phyloP scores from a whole-genome alignment of 2,329 filamentous ascomycete species.

The Tolypocladium endophyticum region DNA sequence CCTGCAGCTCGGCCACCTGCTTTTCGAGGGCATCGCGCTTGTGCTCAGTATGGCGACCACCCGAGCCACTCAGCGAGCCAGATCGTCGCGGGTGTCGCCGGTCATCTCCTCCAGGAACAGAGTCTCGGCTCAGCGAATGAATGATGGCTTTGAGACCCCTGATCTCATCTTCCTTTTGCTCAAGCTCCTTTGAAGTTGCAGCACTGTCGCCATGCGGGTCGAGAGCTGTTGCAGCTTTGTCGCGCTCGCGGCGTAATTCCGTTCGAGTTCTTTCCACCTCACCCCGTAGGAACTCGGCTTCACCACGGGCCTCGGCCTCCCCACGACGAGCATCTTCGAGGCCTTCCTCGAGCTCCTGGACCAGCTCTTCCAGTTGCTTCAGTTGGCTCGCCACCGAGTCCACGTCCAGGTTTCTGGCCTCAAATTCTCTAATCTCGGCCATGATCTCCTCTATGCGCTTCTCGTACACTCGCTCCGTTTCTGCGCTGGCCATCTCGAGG shows the following conservation, averaged over 20 bases:
- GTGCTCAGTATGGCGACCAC: constrained; percentile 16
- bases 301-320: constrained; percentile 88
- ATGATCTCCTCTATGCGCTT: constrained; percentile 80
- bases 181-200: constrained; percentile 60
- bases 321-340: constrained; percentile 88
- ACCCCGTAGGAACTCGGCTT: constrained; percentile 89
- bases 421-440: constrained; percentile 71
- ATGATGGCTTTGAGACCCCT: constrained; percentile 95
- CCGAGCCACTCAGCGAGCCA: constrained; percentile 20
- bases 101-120: constrained; percentile 34
- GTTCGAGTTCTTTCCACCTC: constrained; percentile 87
- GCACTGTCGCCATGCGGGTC: constrained; percentile 29
- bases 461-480: constrained; percentile 94
- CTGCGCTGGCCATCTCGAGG: constrained; percentile 85
- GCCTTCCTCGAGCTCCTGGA: constrained; percentile 93
- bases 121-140: constrained; percentile 79
- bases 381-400: constrained; percentile 84
- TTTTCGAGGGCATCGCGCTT: constrained; percentile 60
- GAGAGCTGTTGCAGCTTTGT: constrained; percentile 50
- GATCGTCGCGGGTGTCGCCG: constrained; percentile 16
- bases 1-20: constrained; percentile 69
- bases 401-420: constrained; percentile 78
- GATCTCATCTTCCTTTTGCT: constrained; percentile 95
- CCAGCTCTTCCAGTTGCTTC: constrained; percentile 90
- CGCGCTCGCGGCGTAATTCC: constrained; percentile 78